Base-by-base conservation (phyloP, 352 stramenopile genomes). In the Pythium oligandrum region DNA sequence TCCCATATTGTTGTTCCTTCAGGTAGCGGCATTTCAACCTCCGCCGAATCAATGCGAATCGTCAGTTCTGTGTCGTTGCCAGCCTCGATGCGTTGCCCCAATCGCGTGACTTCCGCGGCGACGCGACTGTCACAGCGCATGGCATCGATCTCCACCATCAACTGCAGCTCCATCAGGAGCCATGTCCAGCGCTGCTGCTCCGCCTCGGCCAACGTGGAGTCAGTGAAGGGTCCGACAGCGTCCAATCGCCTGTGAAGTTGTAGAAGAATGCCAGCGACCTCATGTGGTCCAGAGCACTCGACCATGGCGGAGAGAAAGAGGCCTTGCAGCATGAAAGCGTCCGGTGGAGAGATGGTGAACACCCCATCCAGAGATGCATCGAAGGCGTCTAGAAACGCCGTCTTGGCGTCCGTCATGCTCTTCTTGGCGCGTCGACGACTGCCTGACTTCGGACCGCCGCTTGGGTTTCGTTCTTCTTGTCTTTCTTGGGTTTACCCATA, bases 311-410 rank as follows among this genome's bases (percentile, higher is more conserved):
- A 49, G 6, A 56, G 40, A 5, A 64, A 40, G 4, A 58, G 50
- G 33, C 26, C 2, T 8, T 55, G 51, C 0, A 63, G 50, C 12
- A 48, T 32, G 6, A 33, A 5, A 26, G 17, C 17, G 17, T 26
- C 17, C 17, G 17, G 17, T 26, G 17, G 17, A 26, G 17, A 26
- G 17, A 26, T 26, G 17, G 26, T 12, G 4, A 3, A 12, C 9
- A 32, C 4, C 1, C 0, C 39, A 26, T 9, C n/a, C 1, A 44
- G 31, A 5, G 2, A 6, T 8, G 57, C 30, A 31, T 10, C 4
- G 11, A 63, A 63, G 6, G 57, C 57, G 3, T 45, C 37, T 1
- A 63, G 37, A 37, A 63, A 63, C n/a, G 49, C 57, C 17, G 32
- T 11, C 34, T 48, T 48, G 6, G 6, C 40, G 31, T 26, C 17